A percentile compares a stretch with the other conserved stretches of the same genome.
Evolutionary conservation across 2,329 filamentous ascomycete genomes (phyloP).

Genomic region (Ophiocordyceps sinensis): DNA sequence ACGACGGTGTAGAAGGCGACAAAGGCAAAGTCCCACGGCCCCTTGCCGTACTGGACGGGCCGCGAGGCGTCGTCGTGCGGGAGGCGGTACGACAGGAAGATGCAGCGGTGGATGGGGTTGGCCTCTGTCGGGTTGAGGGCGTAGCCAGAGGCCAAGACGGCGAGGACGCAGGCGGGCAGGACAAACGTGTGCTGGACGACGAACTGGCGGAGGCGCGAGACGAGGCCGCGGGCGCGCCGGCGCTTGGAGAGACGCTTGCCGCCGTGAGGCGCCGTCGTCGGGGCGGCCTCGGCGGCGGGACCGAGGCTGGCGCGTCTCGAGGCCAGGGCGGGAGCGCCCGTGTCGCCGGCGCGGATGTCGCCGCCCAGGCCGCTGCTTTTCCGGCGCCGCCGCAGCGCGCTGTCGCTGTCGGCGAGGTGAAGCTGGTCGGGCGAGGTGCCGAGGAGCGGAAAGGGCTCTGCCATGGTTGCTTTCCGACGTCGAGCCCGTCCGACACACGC

Average conservation of each 20-base stretch:
- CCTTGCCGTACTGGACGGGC: slow-evolving; percentile 69
- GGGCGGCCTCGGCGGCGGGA: slow-evolving; percentile 7
- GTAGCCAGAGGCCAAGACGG: slow-evolving; percentile 52
- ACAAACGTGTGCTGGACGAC: slow-evolving; percentile 47
- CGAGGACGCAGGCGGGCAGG: slow-evolving; percentile 53
- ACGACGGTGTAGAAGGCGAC: slow-evolving; percentile 82
- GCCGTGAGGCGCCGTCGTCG: background rate
- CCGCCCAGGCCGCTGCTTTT: slow-evolving; percentile 41
- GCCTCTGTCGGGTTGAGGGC: slow-evolving; percentile 59
- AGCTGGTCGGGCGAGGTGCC: slow-evolving; percentile 35
- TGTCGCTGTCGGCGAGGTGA: slow-evolving; percentile 22
- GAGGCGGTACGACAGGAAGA: slow-evolving; percentile 81
- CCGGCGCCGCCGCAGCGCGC: slow-evolving; percentile 33
- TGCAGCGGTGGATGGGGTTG: slow-evolving; percentile 66
- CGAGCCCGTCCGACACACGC: too few species aligned
- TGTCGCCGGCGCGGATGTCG: slow-evolving; percentile 40
- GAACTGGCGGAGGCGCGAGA: slow-evolving; percentile 34
- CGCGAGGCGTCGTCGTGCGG: slow-evolving; percentile 28
- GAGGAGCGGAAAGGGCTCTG: slow-evolving; percentile 42
- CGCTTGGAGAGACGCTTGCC: slow-evolving; percentile 36
- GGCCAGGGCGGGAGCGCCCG: slow-evolving; percentile 38
- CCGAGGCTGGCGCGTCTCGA: slow-evolving; percentile 33
- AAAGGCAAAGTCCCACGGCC: slow-evolving; percentile 73
- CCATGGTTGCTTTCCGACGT: slow-evolving; percentile 17
- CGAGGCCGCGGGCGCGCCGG: slow-evolving; percentile 36